Conservation (phyloP, 768 basidiomycete genomes). For the Pleurotus cornucopiae region DNA sequence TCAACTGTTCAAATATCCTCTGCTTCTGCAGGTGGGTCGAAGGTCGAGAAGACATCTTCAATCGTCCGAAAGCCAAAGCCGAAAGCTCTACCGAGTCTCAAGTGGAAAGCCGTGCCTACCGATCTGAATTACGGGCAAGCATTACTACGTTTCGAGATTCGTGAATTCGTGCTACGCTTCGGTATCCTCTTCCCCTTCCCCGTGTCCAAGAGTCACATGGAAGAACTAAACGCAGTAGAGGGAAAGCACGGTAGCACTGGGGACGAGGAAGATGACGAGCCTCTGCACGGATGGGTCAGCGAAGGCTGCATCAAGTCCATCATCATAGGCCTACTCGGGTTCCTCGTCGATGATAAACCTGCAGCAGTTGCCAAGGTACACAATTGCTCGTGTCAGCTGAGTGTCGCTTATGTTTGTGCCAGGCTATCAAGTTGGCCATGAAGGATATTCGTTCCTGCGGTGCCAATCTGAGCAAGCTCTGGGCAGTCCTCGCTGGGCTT, state of each 20-base stretch:
- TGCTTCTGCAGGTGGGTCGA: neutral
- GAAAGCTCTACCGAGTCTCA: constrained; percentile 39
- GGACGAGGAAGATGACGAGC: constrained; percentile 31
- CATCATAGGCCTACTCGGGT: constrained; percentile 54
- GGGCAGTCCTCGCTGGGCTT: constrained; percentile 48
- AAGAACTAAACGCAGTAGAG: constrained; percentile 60
- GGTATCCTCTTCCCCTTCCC: constrained; percentile 38
- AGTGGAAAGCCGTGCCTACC: constrained; percentile 50
- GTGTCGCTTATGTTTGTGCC: constrained; percentile 8
- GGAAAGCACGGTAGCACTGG: constrained; percentile 22
- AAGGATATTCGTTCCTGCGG: constrained; percentile 52
- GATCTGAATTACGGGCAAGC: constrained; percentile 41
- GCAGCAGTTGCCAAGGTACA: constrained; percentile 32
- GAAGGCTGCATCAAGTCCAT: constrained; percentile 63
- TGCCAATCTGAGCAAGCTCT: constrained; percentile 58
- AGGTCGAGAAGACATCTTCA: constrained; percentile 10
- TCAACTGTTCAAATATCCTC: neutral
- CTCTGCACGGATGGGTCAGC: constrained; percentile 52
- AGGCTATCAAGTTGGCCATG: constrained; percentile 41
- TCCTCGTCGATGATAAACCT: constrained; percentile 43
- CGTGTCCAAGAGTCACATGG: constrained; percentile 41
- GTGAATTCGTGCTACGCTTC: constrained; percentile 73
- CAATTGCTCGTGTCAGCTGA: neutral
- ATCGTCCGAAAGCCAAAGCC: constrained; percentile 24
- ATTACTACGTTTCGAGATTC: constrained; percentile 62